Conservation (phyloP, 768 basidiomycete species). For the Fomitopsis pulvina region DNA sequence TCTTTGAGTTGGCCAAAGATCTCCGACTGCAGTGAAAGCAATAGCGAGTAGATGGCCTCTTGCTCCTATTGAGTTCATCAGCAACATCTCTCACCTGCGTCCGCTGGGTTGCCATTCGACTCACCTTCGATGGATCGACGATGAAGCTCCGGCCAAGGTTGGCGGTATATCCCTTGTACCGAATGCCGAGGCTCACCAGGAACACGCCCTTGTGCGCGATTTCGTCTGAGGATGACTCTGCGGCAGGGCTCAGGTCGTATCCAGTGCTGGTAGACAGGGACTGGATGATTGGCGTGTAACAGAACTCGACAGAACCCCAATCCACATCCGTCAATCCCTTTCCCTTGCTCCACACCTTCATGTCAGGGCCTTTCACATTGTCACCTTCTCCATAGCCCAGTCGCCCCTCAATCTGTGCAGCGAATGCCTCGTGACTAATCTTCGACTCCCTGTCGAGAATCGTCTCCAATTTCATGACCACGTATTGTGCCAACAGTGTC, state of each 20-base stretch:
- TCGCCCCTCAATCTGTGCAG: conserved; percentile 79
- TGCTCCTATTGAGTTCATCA: conserved; percentile 55
- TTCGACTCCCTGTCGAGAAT: conserved; percentile 91
- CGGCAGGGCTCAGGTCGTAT: conserved; percentile 85
- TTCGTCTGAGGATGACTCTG: conserved; percentile 76
- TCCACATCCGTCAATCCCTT: conserved; percentile 77
- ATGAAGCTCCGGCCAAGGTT: conserved; percentile 93
- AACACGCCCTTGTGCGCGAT: conserved; percentile 88
- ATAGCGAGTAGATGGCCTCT: conserved; percentile 79
- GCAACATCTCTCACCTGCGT: neutral
- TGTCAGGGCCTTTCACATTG: conserved; percentile 78
- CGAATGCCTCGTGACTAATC: conserved; percentile 82
- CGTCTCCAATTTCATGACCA: conserved; percentile 80
- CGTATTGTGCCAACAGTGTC: conserved; percentile 78
- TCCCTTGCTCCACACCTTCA: conserved; percentile 84
- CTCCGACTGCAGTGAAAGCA: conserved; percentile 73
- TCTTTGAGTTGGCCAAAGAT: conserved; percentile 73
- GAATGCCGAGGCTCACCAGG: conserved; percentile 79
- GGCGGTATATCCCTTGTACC: conserved; percentile 90
- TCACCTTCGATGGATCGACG: conserved; percentile 87
- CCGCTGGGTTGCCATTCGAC: neutral
- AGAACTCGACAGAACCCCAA: conserved; percentile 87
- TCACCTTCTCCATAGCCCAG: conserved; percentile 81
- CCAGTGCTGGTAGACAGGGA: conserved; percentile 78
- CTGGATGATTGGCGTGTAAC: conserved; percentile 93